phyloP scores from a whole-genome alignment of 177 flowering plant genomes.

The Vitis hybrid region DNA sequence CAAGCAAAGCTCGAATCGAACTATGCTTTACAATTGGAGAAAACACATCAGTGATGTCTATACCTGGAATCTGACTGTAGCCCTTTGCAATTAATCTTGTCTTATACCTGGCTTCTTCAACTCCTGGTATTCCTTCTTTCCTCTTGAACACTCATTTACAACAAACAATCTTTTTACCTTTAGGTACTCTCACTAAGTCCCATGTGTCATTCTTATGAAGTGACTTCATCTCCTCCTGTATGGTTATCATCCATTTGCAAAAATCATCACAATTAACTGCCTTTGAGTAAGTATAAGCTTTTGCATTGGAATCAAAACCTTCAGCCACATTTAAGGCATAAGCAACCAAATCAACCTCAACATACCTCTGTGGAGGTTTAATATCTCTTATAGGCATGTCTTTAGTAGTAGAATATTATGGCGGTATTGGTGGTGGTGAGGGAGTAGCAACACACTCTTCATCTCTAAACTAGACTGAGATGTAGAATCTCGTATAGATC shows the following conservation, averaged over 20 bases:
- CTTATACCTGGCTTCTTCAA: too few species aligned
- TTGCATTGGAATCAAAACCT: background rate
- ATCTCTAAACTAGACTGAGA: background rate
- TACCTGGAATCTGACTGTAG: too few species aligned
- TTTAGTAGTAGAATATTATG: background rate
- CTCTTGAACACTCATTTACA: too few species aligned
- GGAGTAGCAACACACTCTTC: background rate
- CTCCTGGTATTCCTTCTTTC: too few species aligned
- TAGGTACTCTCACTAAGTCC: too few species aligned
- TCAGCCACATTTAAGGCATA: background rate
- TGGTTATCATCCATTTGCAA: background rate
- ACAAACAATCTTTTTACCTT: too few species aligned
- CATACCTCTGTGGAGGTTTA: background rate
- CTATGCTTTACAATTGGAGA: background rate
- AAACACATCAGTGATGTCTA: too few species aligned
- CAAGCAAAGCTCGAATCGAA: conserved; percentile 1
- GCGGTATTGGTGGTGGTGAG: background rate
- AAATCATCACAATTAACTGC: background rate
- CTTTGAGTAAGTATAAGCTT: background rate
- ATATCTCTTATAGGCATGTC: background rate
- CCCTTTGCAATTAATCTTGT: too few species aligned
- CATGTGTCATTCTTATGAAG: too few species aligned
- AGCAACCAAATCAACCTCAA: background rate
- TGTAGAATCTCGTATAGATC: background rate
- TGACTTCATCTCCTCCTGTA: background rate